These are phyloP conservation scores for Wickerhamomyces chambardii DNA, from an alignment of 805 yeast species.

Conservation along the genomic window DNA sequence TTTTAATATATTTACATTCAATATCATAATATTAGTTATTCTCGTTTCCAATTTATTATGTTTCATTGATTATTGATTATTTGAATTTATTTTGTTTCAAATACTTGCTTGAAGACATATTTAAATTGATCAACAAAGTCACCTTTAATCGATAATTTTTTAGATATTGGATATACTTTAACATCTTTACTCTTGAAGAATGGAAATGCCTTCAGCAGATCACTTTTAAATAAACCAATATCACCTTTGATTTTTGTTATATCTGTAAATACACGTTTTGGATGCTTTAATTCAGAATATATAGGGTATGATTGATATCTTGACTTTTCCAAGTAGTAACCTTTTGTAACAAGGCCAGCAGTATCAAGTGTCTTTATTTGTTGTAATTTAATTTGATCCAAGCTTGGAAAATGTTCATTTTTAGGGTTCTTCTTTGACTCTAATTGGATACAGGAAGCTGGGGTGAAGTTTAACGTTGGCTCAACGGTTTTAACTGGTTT, in stretches of 20 bases:
- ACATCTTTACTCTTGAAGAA: conserved; percentile 36
- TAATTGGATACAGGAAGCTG: no score
- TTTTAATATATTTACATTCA: no score
- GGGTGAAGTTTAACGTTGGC: no score
- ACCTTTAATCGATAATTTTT: conserved; percentile 45
- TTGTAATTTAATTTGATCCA: conserved; percentile 17
- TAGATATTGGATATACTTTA: conserved; percentile 39
- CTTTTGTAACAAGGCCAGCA: conserved; percentile 2
- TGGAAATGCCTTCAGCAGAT: conserved; percentile 44
- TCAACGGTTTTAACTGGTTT: no score
- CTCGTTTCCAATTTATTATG: no score
- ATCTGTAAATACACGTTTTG: conserved; percentile 60
- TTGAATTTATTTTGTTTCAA: conserved; percentile 9
- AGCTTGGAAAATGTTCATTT: conserved; percentile 14
- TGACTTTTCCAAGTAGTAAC: conserved; percentile 35
- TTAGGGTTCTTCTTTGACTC: no score
- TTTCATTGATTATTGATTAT: background rate
- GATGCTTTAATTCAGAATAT: conserved; percentile 58
- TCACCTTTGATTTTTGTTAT: conserved; percentile 67
- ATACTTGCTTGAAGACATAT: conserved; percentile 20
- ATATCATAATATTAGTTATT: no score
- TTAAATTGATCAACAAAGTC: conserved; percentile 28
- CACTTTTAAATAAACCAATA: conserved; percentile 53
- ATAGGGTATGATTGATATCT: conserved; percentile 72
- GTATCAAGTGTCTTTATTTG: conserved; percentile 16